Base-by-base conservation (phyloP, 2,329 filamentous ascomycete genomes). In the Colletotrichum sp. region DNA sequence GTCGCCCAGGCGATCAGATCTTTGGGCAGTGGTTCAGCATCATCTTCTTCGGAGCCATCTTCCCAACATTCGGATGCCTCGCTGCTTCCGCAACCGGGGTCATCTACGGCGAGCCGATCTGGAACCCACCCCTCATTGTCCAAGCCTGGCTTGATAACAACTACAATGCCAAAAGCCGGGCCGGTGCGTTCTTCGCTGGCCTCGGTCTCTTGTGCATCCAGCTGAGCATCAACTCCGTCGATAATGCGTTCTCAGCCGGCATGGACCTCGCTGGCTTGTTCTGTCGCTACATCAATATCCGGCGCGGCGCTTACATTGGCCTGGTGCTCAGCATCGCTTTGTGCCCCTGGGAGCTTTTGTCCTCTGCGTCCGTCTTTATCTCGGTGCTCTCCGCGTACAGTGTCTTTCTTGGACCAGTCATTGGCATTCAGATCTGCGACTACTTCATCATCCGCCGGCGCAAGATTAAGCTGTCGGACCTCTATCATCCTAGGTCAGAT, bases 241-340 rank as follows among this genome's bases (percentile, higher is more conserved):
- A 76, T 28, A 79, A 79, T 28, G 71, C 77, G n/a, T 78, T 79
- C 66, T 87, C 87, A 1, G 85, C 86, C 4, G 90, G 90, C 7
- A 90, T 92, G 84, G 91, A 92, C 78, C 82, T 92, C 65, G 86
- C 90, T 0, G 88, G 87, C 2, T 81, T 91, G 0, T 87, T 87
- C 73, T 89, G 90, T 1, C 85, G 84, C 55, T 91, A 88, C 77
- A 87, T 92, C 81, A 91, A 90, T 80, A 91, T 92, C 73, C 83
- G 89, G 6, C 86, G 90, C 3, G 91, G 90, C 1, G 86, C 86
- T 4, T 88, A 89, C 75, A 82, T 92, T 55, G 87, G 85, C 6
- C 83, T 87, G 0, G 77, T 89, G 5, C 81, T 90, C 8, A 85
- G 84, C 15, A 86, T 88, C 39, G 83, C 84, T 0, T 84, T 87